Percentiles rank a stretch among this genome's conserved stretches.
Conservation (phyloP, 2,329 filamentous ascomycete genomes). For the Phaeosphaeriaceae sp. region DNA sequence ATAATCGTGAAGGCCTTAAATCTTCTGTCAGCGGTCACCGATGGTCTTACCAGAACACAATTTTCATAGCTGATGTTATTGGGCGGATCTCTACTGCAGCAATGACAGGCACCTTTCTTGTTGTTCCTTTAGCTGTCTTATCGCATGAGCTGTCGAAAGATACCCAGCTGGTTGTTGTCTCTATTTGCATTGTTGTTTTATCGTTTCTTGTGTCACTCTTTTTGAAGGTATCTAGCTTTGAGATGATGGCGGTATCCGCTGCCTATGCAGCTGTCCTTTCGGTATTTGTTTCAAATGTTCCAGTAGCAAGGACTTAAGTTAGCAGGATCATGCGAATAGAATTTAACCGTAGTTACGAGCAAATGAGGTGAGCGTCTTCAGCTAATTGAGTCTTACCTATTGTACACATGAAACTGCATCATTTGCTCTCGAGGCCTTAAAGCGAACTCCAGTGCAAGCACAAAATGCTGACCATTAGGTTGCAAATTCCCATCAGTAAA, state of each 20-base stretch:
- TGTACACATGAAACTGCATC: too few relatives aligned
- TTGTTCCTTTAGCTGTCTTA: conserved; percentile 24
- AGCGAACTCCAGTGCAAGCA: too few relatives aligned
- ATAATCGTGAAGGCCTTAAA: conserved; percentile 9
- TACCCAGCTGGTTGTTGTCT: conserved; percentile 20
- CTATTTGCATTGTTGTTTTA: conserved; percentile 21
- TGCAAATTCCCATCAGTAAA: too few relatives aligned
- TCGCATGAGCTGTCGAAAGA: conserved; percentile 19
- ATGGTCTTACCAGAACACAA: conserved; percentile 29
- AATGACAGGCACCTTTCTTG: conserved; percentile 23
- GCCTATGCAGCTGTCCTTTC: conserved; percentile 29
- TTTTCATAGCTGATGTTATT: conserved; percentile 27
- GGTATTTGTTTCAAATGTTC: conserved; percentile 23
- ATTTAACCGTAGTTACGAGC: too few relatives aligned
- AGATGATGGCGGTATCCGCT: conserved; percentile 31
- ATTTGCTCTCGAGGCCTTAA: too few relatives aligned
- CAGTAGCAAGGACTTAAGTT: too few relatives aligned
- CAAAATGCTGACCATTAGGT: too few relatives aligned
- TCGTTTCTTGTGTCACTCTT: conserved; percentile 25
- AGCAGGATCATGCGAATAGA: too few relatives aligned
- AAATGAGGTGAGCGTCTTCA: too few relatives aligned
- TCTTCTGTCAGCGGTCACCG: conserved; percentile 4
- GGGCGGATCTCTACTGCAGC: conserved; percentile 21
- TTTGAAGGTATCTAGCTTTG: conserved; percentile 29
- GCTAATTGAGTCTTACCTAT: too few relatives aligned